Evolutionary conservation across 139 green algal species (phyloP).

Genomic region (Chlorella vulgaris): DNA sequence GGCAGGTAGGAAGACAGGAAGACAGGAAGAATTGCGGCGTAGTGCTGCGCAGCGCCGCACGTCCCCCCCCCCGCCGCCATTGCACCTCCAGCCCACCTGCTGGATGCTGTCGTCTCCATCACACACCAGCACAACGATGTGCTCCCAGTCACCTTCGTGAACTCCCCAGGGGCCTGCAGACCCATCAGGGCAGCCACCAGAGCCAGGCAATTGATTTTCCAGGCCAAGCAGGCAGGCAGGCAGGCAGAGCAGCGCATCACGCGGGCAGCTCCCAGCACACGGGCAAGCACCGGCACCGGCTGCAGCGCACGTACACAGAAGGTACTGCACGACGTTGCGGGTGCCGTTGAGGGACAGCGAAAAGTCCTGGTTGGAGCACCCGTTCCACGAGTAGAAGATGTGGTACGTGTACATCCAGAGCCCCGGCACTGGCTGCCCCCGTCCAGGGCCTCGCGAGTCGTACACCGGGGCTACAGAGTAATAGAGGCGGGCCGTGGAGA

Average conservation of each 20-base stretch:
- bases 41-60: too few relatives aligned
- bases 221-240: too few relatives aligned
- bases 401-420: constrained; percentile 35
- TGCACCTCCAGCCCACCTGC: too few relatives aligned
- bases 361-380: constrained; percentile 42
- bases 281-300: background rate
- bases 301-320: constrained; percentile 1
- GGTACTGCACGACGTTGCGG: constrained; percentile 1
- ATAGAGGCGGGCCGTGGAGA: constrained; percentile 7
- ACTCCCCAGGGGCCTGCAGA: constrained; percentile 29
- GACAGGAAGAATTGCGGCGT: too few relatives aligned
- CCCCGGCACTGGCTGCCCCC: background rate
- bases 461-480: background rate
- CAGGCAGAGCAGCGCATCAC: background rate
- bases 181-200: background rate
- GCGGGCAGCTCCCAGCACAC: background rate
- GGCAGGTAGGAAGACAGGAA: too few relatives aligned
- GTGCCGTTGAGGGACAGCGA: constrained; percentile 15
- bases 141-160: constrained; percentile 44
- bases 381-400: constrained; percentile 36
- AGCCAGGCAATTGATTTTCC: too few relatives aligned
- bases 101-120: constrained; percentile 24
- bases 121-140: constrained; percentile 37
- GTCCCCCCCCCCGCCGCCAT: too few relatives aligned
- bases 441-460: background rate